Evolutionary conservation across 2,329 filamentous ascomycete genomes (phyloP), one percentile per base, ranked within the genome.

Genomic region (Coniochaeta sp.): DNA sequence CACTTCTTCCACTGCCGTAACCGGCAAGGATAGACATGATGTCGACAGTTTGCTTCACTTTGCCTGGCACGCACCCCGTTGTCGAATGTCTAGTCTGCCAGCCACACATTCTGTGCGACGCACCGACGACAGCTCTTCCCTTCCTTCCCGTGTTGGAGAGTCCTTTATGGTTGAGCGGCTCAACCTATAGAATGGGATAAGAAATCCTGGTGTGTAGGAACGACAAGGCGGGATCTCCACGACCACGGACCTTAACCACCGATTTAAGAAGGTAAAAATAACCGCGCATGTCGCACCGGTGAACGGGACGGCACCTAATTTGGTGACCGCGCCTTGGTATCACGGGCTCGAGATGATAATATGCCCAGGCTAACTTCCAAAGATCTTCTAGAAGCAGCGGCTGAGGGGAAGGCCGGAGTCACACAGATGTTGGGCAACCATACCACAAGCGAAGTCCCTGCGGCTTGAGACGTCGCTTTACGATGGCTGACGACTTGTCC

Each of bases 181-280:
- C n/a, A n/a, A n/a, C n/a, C 12, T 12, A 42, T n/a, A 2, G 20
- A 26, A 42, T 38, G n/a, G 5, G 20, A 16, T 18, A 26, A 24
- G 22, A 6, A 42, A 9, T 22, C 4, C 3, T 6, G 3, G 10
- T 14, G 33, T 7, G 13, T 20, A 35, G 4, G 33, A 9, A 12
- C 12, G 18, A 18, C 9, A 14, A n/a, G 18, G 26, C 14, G 38
- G 38, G 38, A 24, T n/a, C 18, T 38, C 38, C 10, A 22, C 18
- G 14, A 18, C 38, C 38, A 42, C 38, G 38, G 38, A 42, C 38
- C 38, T 42, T 42, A 42, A 26, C 38, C 18, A 24, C 38, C 38
- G 38, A 13, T 42, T 33, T 26, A 42, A 42, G 38, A 42, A 42
- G 38, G 38, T 42, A 42, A 42, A 42, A 42, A 42, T 42, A 42